Conservation (phyloP, 1,284 basidiomycete species). For the Ustilago lituana region DNA sequence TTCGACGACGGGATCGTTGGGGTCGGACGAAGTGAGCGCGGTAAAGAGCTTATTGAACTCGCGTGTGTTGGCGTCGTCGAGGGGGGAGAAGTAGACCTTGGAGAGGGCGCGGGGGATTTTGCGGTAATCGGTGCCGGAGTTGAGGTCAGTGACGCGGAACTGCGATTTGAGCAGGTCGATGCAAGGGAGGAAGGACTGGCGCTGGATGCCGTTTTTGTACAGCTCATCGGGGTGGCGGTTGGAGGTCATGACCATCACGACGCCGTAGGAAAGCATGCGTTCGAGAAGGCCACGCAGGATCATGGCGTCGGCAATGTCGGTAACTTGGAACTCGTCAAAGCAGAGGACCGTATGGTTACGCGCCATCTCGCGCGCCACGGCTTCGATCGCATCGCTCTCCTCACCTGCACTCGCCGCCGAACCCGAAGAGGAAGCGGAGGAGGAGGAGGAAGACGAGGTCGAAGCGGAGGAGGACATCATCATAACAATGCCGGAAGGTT, state of each 20-base stretch:
- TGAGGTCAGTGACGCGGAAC: conserved; percentile 87
- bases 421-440: conserved; percentile 5
- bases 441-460: conserved; percentile 10
- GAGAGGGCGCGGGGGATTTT: conserved; percentile 71
- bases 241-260: conserved; percentile 93
- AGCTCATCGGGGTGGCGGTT: conserved; percentile 97
- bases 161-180: conserved; percentile 90
- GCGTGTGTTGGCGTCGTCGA: conserved; percentile 74
- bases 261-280: conserved; percentile 83
- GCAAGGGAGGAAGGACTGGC: conserved; percentile 93
- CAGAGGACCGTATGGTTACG: conserved; percentile 77
- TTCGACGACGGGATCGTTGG: conserved; percentile 72
- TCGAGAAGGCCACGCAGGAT: conserved; percentile 90
- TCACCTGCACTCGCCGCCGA: conserved; percentile 30
- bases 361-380: conserved; percentile 88
- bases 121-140: conserved; percentile 85
- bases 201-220: conserved; percentile 98
- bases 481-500: conserved; percentile 64
- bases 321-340: conserved; percentile 99
- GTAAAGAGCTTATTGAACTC: conserved; percentile 86
- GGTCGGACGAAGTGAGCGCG: conserved; percentile 73
- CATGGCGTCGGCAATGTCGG: conserved; percentile 99
- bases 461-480: conserved; percentile 39
- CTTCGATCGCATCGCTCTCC: conserved; percentile 82
- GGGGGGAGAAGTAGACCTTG: conserved; percentile 88